These are phyloP conservation scores for Pichia cabralensis DNA, from an alignment of 805 yeast species.

Conservation along the genomic window DNA sequence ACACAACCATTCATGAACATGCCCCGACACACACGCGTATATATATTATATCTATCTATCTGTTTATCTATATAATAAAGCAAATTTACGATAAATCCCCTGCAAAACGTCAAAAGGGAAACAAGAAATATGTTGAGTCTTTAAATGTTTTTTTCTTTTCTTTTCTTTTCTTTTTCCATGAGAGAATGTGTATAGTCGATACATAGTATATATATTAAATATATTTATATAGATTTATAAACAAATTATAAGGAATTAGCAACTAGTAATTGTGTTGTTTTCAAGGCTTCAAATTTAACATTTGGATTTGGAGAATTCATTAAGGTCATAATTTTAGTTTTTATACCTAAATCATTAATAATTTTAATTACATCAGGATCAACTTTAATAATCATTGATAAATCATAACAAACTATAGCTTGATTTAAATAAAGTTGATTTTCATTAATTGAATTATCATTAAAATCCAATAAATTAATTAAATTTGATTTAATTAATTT, in stretches of 20 bases:
- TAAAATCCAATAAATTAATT: slow-evolving; percentile 33
- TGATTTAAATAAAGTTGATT: slow-evolving; percentile 25
- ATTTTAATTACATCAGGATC: slow-evolving; percentile 52
- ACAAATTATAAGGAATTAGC: slow-evolving; percentile 53
- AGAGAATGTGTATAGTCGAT: no score
- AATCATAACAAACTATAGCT: slow-evolving; percentile 62
- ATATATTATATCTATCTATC: no score
- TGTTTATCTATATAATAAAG: no score
- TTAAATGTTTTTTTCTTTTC: no score
- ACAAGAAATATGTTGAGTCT: no score
- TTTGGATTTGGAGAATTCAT: slow-evolving; percentile 75
- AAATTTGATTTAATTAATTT: slow-evolving; percentile 58
- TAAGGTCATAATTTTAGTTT: slow-evolving; percentile 74
- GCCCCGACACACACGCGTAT: no score
- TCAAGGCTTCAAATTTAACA: slow-evolving; percentile 89
- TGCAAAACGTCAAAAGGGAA: no score
- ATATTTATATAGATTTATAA: neutral
- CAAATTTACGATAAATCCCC: no score
- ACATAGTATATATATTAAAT: no score
- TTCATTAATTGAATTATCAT: slow-evolving; percentile 13
- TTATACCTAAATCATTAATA: slow-evolving; percentile 48
- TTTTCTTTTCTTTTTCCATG: no score
- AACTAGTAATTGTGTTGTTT: slow-evolving; percentile 89
- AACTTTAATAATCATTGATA: slow-evolving; percentile 49
- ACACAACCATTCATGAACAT: no score